Evolutionary conservation across 257 asterid species (phyloP), one percentile per base, ranked within the genome.

Genomic region (Orobanche coerulescens): DNA sequence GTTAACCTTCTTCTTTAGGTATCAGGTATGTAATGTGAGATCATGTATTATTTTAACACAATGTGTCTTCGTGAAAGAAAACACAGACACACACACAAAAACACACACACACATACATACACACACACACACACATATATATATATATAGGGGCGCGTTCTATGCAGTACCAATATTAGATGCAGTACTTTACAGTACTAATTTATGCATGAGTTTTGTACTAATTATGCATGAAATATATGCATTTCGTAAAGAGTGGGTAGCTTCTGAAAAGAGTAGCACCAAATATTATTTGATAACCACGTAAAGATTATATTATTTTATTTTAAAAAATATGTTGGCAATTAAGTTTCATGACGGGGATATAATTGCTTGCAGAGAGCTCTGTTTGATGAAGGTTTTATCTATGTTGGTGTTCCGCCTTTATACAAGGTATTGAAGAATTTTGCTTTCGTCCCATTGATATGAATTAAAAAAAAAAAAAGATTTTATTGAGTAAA

Each of bases 381-480:
- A 80, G 82, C 98, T 62, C 79, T 93, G 71, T 93, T 93, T 54
- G 98, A 93, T 31, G 97, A 79, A 76, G 98, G 98, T 40, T 86
- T 81, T 73, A 89, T 93, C 67, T 93, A 93, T 40, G 98, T 93
- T 66, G 98, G 97, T 36, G 98, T 93, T 74, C 97, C 98, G 55
- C 98, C 98, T 69, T 70, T 93, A 47, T 93, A 86, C 55, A 93
- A 93, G 98, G 98, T 89, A 73, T 42, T 48, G 44, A 25, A 55
- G 40, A 47, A 22, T 65, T 47, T 43, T 25, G 49, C 59, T 34
- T 5, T 59, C 2, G 54, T 25, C 33, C 64, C 59, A 8, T 53
- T 34, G 26, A 55, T 68, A 28, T 19, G 40, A 58, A 44, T 60
- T 43, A 2, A 16, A 10, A 48, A 43, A 46, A 24, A 19, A 26